Percentiles rank a stretch among this genome's conserved stretches.
phyloP scores from a whole-genome alignment of 192 early-diverging fungal species.

The Pilobolus umbonatus region DNA sequence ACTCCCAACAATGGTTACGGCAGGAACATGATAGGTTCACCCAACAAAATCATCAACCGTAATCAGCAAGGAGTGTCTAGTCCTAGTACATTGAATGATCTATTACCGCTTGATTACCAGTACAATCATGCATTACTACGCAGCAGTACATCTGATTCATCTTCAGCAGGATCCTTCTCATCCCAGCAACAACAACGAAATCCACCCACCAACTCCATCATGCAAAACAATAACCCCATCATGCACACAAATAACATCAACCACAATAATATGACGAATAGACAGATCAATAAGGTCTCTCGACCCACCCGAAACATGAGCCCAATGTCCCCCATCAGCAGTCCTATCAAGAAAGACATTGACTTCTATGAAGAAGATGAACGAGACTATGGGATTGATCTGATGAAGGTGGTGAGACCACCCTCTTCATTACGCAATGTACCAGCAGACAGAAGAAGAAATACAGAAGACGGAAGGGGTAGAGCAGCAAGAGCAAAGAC shows the following conservation, averaged over 20 bases:
- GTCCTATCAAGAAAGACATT: neutral
- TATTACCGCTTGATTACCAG: neutral
- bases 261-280: neutral
- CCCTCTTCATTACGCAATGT: constrained; percentile 23
- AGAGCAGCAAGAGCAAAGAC: constrained; percentile 8
- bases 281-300: neutral
- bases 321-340: neutral
- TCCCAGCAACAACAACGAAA: neutral
- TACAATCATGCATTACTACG: constrained; percentile 3
- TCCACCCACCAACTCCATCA: neutral
- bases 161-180: constrained; percentile 4
- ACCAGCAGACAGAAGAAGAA: constrained; percentile 3
- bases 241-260: neutral
- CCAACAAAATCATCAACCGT: neutral
- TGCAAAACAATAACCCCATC: neutral
- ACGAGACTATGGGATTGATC: constrained; percentile 2
- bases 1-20: constrained; percentile 2
- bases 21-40: neutral
- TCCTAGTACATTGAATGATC: neutral
- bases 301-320: neutral
- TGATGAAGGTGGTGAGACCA: constrained; percentile 15
- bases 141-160: constrained; percentile 22
- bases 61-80: constrained; percentile 1
- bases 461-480: neutral
- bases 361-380: constrained; percentile 17